These are phyloP conservation scores for Barnettozyma salicaria DNA, from an alignment of 805 yeast species.

Conservation along the genomic window DNA sequence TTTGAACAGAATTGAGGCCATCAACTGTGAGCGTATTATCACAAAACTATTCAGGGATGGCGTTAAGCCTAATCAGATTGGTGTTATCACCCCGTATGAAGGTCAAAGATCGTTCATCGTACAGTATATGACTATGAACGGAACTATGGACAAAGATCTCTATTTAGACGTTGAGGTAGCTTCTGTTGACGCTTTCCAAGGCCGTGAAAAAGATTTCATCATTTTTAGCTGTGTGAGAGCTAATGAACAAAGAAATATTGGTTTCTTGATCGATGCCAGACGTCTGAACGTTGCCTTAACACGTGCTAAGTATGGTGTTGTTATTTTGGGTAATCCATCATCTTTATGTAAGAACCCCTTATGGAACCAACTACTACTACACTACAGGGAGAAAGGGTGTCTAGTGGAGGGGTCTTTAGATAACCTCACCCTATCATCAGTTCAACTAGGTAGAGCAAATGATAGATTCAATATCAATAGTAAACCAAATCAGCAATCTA, in stretches of 20 bases:
- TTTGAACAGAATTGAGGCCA: slow-evolving; percentile 82
- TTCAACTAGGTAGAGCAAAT: slow-evolving; percentile 38
- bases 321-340: slow-evolving; percentile 79
- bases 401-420: slow-evolving; percentile 87
- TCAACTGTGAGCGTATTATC: slow-evolving; percentile 76
- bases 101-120: slow-evolving; percentile 83
- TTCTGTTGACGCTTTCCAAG: slow-evolving; percentile 94
- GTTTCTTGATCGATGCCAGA: slow-evolving; percentile 79
- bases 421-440: slow-evolving; percentile 65
- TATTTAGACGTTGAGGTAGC: slow-evolving; percentile 79
- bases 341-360: slow-evolving; percentile 62
- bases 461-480: slow-evolving; percentile 12
- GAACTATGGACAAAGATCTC: slow-evolving; percentile 56
- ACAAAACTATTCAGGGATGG: slow-evolving; percentile 73
- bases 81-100: slow-evolving; percentile 91
- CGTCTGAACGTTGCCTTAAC: slow-evolving; percentile 87
- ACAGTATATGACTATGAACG: slow-evolving; percentile 71
- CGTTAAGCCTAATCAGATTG: slow-evolving; percentile 73
- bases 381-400: slow-evolving; percentile 79
- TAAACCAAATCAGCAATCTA: slow-evolving; percentile 1
- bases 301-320: slow-evolving; percentile 77
- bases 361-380: slow-evolving; percentile 75
- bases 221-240: slow-evolving; percentile 79
- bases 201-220: slow-evolving; percentile 80
- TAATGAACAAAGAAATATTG: slow-evolving; percentile 66